A percentile compares a stretch with the other conserved stretches of the same genome.
Conservation (phyloP, 2,329 filamentous ascomycete species). For the Neurospora crassa region DNA sequence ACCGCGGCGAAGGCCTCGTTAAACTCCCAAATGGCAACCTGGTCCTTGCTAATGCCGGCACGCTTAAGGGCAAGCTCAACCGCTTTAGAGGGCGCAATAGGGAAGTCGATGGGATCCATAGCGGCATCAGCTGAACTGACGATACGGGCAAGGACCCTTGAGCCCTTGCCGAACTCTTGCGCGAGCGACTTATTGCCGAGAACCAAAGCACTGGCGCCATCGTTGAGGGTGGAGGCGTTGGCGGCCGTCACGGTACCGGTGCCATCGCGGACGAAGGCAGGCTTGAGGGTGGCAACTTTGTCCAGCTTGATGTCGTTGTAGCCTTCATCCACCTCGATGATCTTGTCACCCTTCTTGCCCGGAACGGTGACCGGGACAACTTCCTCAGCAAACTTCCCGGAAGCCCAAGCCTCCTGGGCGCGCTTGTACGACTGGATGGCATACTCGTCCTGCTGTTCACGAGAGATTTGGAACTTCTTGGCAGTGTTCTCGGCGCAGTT, state of each 20-base stretch:
- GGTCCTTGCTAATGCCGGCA: conserved; percentile 81
- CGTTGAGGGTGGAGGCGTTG: conserved; percentile 89
- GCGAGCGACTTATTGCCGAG: conserved; percentile 74
- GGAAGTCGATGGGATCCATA: conserved; percentile 87
- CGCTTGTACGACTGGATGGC: conserved; percentile 83
- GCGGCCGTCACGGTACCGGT: conserved; percentile 88
- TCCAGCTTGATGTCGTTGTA: conserved; percentile 80
- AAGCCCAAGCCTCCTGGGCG: conserved; percentile 81
- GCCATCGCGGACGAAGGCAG: conserved; percentile 79
- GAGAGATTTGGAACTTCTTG: conserved; percentile 71
- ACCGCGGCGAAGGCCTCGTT: conserved; percentile 97
- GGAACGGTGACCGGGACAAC: conserved; percentile 81
- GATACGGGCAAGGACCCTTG: conserved; percentile 78
- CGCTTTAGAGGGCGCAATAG: conserved; percentile 82
- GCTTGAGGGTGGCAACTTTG: conserved; percentile 78
- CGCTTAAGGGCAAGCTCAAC: conserved; percentile 82
- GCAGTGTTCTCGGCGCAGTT: conserved; percentile 92
- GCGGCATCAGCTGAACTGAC: conserved; percentile 83
- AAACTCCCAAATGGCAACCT: conserved; percentile 95
- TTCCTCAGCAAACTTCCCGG: conserved; percentile 76
- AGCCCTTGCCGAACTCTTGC: conserved; percentile 66
- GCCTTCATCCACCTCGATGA: conserved; percentile 79
- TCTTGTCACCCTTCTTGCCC: conserved; percentile 69
- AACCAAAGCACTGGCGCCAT: conserved; percentile 85
- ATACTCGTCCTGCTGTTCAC: conserved; percentile 85